Base-by-base conservation (phyloP, 352 stramenopile species). In the Phytophthora cajani region DNA sequence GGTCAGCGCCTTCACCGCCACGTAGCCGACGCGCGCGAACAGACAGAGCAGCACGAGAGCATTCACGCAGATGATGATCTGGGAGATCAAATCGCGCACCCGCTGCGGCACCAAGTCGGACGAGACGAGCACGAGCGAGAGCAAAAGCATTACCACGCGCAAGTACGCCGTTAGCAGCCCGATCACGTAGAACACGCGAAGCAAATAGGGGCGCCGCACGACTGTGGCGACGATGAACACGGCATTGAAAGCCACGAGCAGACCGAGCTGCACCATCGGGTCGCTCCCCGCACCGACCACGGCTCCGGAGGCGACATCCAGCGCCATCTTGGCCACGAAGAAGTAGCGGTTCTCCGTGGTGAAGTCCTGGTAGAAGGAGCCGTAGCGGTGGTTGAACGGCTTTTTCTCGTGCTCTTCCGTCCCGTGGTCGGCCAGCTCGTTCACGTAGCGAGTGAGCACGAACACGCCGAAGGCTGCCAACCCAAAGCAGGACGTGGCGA, bases 341-440 rank as follows among this genome's bases (percentile, higher is more conserved):
- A 87, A 89, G 57, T 83, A 87, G 46, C 62, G 32, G 71, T 86
- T 89, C 27, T 73, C 63, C n/a, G 71, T 59, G 7, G 58, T 82
- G 47, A 77, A 89, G 36, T 86, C 79, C 23, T 84, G 77, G 65
- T 87, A 89, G 32, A 84, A 84, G 23, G 54, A 78, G 36, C 77
- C 81, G 47, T 85, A 89, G 3, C 72, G 73, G 32, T 77, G 54
- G 62, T 85, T 73, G 59, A 86, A 82, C 11, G 64, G 61, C 64
- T 80, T 85, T 52, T 71, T 61, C 30, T 87, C 77, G 47, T 85
- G 79, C 1, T 74, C 52, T 0, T 71, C 44, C 7, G 75, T 80
- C 21, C 77, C 77, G 49, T 85, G 68, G n/a, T 81, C 77, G 1
- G 54, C 64, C 46, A 87, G 67, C 19, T 85, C 77, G 33, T 79